Evolutionary conservation across 805 yeast species (phyloP).

Genomic region (Schizosaccharomyces lindneri): DNA sequence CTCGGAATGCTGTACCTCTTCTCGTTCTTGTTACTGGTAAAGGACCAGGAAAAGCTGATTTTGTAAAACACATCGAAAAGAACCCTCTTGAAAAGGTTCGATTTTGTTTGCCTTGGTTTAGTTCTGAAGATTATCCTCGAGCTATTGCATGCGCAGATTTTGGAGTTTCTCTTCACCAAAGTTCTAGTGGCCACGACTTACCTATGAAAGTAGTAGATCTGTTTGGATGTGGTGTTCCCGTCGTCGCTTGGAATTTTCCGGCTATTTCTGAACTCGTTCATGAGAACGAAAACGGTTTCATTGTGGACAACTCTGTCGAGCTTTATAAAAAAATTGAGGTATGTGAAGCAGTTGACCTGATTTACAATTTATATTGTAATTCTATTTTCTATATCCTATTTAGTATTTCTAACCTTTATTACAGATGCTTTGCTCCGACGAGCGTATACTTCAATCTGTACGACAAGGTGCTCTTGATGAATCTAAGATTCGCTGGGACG

Average conservation of each 20-base stretch:
- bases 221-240: conserved; percentile 92
- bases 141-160: conserved; percentile 56
- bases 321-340: conserved; percentile 14
- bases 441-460: conserved; percentile 16
- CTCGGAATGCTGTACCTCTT: conserved; percentile 21
- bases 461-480: conserved; percentile 52
- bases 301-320: conserved; percentile 21
- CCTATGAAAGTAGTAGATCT: conserved; percentile 95
- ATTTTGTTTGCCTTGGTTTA: conserved; percentile 50
- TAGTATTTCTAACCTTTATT: not conserved
- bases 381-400: too few relatives aligned
- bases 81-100: conserved; percentile 24
- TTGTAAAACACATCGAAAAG: conserved; percentile 22
- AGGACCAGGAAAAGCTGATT: conserved; percentile 52
- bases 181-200: conserved; percentile 78
- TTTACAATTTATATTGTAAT: too few relatives aligned
- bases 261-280: conserved; percentile 57
- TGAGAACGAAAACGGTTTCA: conserved; percentile 43
- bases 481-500: conserved; percentile 45
- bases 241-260: conserved; percentile 47
- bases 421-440: conserved; percentile 12
- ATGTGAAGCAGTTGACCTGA: not conserved
- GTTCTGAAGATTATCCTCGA: conserved; percentile 53
- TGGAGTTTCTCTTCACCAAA: conserved; percentile 72
- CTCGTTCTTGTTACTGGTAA: conserved; percentile 81